These are phyloP conservation scores for Candida lessepsii DNA, from an alignment of 805 yeast genomes.

Conservation along the genomic window DNA sequence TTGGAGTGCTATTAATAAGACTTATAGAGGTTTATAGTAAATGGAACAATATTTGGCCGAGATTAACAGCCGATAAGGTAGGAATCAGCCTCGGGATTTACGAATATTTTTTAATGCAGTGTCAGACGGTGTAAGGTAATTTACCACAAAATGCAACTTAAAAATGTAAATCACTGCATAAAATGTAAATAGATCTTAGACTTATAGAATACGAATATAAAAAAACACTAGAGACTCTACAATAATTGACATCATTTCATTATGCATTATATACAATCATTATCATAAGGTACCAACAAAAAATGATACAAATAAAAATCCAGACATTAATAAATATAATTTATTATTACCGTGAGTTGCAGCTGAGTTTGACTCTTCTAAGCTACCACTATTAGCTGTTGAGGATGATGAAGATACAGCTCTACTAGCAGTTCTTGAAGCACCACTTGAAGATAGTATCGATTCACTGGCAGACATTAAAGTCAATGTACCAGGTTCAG, in stretches of 20 bases:
- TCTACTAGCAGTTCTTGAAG: neutral
- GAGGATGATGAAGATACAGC: neutral
- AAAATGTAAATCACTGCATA: no score
- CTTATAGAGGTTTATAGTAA: slow-evolving; percentile 8
- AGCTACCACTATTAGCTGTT: slow-evolving; percentile 6
- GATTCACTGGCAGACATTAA: slow-evolving; percentile 16
- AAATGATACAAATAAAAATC: slow-evolving; percentile 10
- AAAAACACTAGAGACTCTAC: no score
- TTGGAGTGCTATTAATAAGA: slow-evolving; percentile 8
- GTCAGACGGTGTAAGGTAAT: no score
- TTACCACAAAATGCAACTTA: no score
- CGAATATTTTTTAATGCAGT: no score
- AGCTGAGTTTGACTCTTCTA: slow-evolving; percentile 4
- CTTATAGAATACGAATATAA: no score
- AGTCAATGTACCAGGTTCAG: slow-evolving; percentile 12
- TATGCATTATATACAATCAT: slow-evolving; percentile 1
- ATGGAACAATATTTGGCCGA: no score
- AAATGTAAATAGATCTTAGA: no score
- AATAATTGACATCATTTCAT: no score
- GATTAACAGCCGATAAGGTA: no score
- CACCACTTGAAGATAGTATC: no score
- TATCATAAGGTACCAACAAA: slow-evolving; percentile 13
- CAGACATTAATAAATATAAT: slow-evolving; percentile 6
- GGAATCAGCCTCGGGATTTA: no score
- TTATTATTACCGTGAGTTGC: slow-evolving; percentile 4